Conservation (phyloP, 2,329 filamentous ascomycete species). For the Byssochlamys sp. region DNA sequence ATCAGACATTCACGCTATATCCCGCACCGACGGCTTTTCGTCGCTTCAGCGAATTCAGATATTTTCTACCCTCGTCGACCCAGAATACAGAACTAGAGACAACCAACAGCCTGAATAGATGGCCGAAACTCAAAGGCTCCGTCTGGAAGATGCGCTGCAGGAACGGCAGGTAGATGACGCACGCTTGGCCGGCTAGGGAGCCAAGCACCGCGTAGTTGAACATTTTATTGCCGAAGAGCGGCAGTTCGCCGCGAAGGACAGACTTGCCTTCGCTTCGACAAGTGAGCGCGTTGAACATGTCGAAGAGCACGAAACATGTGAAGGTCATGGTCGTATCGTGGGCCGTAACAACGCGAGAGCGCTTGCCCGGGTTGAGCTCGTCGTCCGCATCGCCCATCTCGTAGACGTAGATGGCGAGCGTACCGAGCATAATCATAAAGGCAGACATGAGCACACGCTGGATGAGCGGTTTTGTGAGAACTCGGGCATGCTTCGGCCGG, state of each 20-base stretch:
- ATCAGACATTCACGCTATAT: slow-evolving; percentile 34
- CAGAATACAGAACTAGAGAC: slow-evolving; percentile 88
- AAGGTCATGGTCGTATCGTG: slow-evolving; percentile 99
- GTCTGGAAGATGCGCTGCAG: slow-evolving; percentile 94
- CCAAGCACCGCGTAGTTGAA: slow-evolving; percentile 93
- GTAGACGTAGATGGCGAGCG: slow-evolving; percentile 77
- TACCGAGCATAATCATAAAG: slow-evolving; percentile 81
- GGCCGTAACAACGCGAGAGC: slow-evolving; percentile 61
- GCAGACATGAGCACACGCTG: slow-evolving; percentile 79
- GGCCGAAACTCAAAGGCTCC: slow-evolving; percentile 64
- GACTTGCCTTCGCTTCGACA: slow-evolving; percentile 89
- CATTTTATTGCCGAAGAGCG: slow-evolving; percentile 74
- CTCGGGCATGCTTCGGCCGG: slow-evolving; percentile 73
- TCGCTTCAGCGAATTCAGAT: slow-evolving; percentile 29
- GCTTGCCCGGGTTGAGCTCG: slow-evolving; percentile 26
- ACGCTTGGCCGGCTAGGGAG: slow-evolving; percentile 71
- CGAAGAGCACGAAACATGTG: slow-evolving; percentile 95
- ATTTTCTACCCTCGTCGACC: slow-evolving; percentile 87
- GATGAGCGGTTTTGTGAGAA: slow-evolving; percentile 76
- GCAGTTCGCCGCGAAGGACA: slow-evolving; percentile 73
- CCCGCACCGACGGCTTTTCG: slow-evolving; percentile 25
- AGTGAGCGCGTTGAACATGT: slow-evolving; percentile 97
- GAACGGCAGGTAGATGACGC: slow-evolving; percentile 91
- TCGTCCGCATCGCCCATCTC: slow-evolving; percentile 70
- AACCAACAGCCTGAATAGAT: slow-evolving; percentile 62